Percentiles rank a stretch among this genome's conserved stretches.
These are phyloP conservation scores for Neonectria sp. DNA, from an alignment of 2,329 filamentous ascomycete genomes.

Conservation along the genomic window DNA sequence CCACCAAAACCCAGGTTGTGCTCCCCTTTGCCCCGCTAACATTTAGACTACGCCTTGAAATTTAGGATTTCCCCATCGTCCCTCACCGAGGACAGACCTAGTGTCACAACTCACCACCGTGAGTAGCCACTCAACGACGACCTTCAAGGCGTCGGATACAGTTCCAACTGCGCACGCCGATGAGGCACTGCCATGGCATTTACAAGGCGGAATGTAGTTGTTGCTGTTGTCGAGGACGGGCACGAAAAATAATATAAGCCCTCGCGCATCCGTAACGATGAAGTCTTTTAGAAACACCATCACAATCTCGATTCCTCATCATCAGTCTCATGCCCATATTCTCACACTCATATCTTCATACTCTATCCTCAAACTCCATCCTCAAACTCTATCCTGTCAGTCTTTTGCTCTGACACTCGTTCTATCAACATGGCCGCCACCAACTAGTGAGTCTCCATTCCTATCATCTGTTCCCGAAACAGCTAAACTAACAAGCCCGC, in stretches of 20 bases:
- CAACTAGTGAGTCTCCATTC: background rate
- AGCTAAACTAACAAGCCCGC: background rate
- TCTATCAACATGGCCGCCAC: background rate
- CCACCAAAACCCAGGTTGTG: background rate
- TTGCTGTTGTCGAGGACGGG: background rate
- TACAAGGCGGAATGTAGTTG: conserved; percentile 3
- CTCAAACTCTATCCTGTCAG: background rate
- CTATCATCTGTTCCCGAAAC: background rate
- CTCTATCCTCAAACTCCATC: background rate
- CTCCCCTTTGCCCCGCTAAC: background rate
- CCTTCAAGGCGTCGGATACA: background rate
- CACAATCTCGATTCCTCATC: background rate
- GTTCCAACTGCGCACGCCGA: conserved; percentile 6
- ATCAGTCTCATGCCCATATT: background rate
- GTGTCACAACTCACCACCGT: background rate
- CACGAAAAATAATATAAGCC: background rate
- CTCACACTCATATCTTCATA: background rate
- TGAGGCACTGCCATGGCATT: background rate
- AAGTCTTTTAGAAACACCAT: background rate
- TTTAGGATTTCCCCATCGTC: background rate
- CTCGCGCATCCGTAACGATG: background rate
- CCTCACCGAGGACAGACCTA: background rate
- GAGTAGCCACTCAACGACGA: background rate
- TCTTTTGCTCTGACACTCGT: background rate
- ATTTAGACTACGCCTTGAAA: background rate